Conservation (phyloP, 2,329 filamentous ascomycete genomes). For the Fusarium setosum region DNA sequence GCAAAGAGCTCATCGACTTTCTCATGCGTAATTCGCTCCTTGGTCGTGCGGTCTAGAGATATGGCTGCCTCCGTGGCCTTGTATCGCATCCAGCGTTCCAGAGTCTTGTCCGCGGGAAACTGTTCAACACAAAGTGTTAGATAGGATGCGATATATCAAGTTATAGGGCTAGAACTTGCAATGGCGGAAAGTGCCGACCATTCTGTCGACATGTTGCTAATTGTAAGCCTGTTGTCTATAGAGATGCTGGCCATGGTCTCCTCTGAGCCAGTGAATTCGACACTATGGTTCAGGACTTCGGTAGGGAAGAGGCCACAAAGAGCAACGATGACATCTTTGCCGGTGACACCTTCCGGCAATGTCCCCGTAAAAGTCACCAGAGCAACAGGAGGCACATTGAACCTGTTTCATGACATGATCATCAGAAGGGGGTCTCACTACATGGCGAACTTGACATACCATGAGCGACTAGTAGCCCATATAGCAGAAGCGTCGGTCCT, state of each 20-base stretch:
- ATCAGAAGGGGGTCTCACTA: no score
- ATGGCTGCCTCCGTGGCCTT: slow-evolving; percentile 80
- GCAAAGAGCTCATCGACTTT: slow-evolving; percentile 76
- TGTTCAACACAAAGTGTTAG: not conserved
- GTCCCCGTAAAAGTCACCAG: slow-evolving; percentile 80
- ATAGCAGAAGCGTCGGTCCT: slow-evolving; percentile 86
- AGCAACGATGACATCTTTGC: slow-evolving; percentile 20
- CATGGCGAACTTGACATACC: no score
- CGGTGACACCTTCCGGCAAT: slow-evolving; percentile 79
- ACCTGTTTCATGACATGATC: no score
- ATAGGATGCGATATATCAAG: not conserved
- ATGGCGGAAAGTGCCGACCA: slow-evolving; percentile 72
- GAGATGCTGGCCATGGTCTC: slow-evolving; percentile 73
- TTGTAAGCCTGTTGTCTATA: slow-evolving; percentile 78
- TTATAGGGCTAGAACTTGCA: not conserved
- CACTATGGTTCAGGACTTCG: slow-evolving; percentile 87
- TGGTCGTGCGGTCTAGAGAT: slow-evolving; percentile 59
- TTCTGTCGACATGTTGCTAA: slow-evolving; percentile 82
- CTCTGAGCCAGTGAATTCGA: slow-evolving; percentile 84
- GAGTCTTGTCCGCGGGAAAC: not conserved
- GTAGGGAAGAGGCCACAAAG: slow-evolving; percentile 80
- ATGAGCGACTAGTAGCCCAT: slow-evolving; percentile 89
- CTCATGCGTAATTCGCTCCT: slow-evolving; percentile 71
- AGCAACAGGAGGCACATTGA: slow-evolving; percentile 84
- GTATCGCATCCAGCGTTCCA: slow-evolving; percentile 70